Conservation (phyloP, 495 filamentous ascomycete species). For the Hyphodiscus hymeniophilus region DNA sequence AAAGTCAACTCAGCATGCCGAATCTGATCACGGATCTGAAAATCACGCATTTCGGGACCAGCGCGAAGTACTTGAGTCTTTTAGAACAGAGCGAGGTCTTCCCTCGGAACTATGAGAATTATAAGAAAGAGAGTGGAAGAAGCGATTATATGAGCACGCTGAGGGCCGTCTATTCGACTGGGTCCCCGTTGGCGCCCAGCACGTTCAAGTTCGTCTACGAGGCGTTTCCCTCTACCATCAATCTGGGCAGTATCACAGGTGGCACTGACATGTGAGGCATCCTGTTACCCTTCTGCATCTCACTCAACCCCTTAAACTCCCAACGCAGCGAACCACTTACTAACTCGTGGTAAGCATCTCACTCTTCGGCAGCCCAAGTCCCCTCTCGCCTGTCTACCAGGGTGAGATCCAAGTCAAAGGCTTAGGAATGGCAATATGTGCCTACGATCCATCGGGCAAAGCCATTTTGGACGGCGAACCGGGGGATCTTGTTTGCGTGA, state of each 20-base stretch:
- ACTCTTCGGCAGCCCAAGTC: constrained; percentile 79
- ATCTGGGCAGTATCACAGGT: constrained; percentile 64
- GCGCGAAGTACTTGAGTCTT: constrained; percentile 82
- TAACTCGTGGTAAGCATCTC: too few species aligned
- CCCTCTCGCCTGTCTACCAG: constrained; percentile 73
- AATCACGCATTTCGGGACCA: constrained; percentile 58
- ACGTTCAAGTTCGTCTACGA: constrained; percentile 86
- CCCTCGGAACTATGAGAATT: constrained; percentile 40
- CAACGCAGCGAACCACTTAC: too few species aligned
- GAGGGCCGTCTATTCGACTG: constrained; percentile 85
- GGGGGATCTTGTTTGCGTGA: constrained; percentile 85
- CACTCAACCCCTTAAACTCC: too few species aligned
- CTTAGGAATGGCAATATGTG: constrained; percentile 82
- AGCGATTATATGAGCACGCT: constrained; percentile 43
- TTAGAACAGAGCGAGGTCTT: constrained; percentile 72
- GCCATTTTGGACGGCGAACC: constrained; percentile 53
- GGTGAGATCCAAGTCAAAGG: constrained; percentile 89
- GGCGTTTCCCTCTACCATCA: constrained; percentile 54
- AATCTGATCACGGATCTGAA: constrained; percentile 46
- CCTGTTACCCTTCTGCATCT: too few species aligned
- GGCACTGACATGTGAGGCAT: constrained; percentile 61
- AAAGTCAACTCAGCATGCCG: constrained; percentile 40
- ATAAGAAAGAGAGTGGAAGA: constrained; percentile 10
- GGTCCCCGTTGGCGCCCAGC: constrained; percentile 81
- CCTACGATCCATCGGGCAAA: constrained; percentile 55